These are phyloP conservation scores for Anthracocystis setariae DNA, from an alignment of 1,284 basidiomycete species.

Conservation along the genomic window DNA sequence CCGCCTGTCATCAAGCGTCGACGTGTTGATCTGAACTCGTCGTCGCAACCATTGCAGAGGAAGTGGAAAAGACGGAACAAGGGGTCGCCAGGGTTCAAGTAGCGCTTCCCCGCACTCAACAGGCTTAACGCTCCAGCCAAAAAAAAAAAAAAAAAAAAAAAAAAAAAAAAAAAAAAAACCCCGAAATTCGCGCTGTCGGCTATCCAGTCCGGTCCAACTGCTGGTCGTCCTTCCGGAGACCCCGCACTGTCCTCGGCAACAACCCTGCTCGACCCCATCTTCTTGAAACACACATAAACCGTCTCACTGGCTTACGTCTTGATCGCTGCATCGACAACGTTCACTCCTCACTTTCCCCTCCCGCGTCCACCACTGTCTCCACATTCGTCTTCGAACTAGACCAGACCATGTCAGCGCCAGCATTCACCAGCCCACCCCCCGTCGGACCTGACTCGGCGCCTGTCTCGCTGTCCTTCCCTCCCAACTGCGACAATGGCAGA, in stretches of 20 bases:
- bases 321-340: no score
- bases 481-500: slow-evolving; percentile 34
- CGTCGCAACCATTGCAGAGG: not conserved
- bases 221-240: not conserved
- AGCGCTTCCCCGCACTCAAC: no score
- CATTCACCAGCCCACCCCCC: slow-evolving; percentile 27
- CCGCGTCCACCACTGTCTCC: no score
- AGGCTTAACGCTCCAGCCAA: no score
- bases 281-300: not conserved
- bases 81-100: slow-evolving; percentile 19
- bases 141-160: no score
- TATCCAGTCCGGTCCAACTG: slow-evolving; percentile 22
- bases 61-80: not conserved
- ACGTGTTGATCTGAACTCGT: not conserved
- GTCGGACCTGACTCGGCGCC: slow-evolving; percentile 22
- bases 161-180: no score
- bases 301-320: not conserved
- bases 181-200: slow-evolving; percentile 1
- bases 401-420: slow-evolving; percentile 7
- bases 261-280: not conserved
- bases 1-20: slow-evolving; percentile 18
- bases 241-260: not conserved
- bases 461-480: slow-evolving; percentile 44
- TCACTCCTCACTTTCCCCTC: not conserved
- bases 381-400: no score